Evolutionary conservation across 73 alveolate genomes (phyloP).

Genomic region (Blepharisma japonicum): DNA sequence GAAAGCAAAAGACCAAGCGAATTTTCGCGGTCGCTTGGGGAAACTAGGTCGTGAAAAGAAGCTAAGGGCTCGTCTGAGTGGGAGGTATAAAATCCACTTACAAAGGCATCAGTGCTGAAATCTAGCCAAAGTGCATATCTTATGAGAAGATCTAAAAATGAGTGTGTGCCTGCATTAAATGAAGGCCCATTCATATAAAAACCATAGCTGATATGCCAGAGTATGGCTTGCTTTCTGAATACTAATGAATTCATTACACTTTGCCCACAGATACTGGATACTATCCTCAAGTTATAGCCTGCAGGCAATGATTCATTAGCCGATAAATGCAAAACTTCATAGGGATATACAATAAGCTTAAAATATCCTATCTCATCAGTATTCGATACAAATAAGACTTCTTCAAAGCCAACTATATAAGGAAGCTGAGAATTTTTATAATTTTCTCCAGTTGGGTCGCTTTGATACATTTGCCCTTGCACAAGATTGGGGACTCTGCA

Average conservation of each 20-base stretch:
- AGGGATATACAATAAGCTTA: neutral
- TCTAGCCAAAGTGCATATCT: conserved; percentile 25
- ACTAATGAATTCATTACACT: neutral
- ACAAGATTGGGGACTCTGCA: neutral
- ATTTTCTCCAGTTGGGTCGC: neutral
- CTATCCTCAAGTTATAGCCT: neutral
- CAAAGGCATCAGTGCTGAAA: conserved; percentile 2
- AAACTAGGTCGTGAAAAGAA: neutral
- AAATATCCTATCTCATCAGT: conserved; percentile 5
- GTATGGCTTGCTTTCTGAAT: neutral
- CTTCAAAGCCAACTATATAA: conserved; percentile 21
- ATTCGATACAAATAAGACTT: neutral
- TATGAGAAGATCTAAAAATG: conserved; percentile 11
- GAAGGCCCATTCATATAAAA: conserved; percentile 13
- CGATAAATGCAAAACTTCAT: neutral
- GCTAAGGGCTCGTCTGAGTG: neutral
- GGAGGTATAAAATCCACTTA: conserved; percentile 17
- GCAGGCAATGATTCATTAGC: neutral
- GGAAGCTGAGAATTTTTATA: neutral
- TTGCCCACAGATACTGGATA: neutral
- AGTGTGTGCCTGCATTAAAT: conserved; percentile 4
- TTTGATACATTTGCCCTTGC: neutral
- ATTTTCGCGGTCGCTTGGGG: neutral
- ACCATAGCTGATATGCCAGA: neutral
- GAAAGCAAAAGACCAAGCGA: conserved; percentile 2